phyloP scores from a whole-genome alignment of 169 alveolate genomes.

The Eimeria mitis region DNA sequence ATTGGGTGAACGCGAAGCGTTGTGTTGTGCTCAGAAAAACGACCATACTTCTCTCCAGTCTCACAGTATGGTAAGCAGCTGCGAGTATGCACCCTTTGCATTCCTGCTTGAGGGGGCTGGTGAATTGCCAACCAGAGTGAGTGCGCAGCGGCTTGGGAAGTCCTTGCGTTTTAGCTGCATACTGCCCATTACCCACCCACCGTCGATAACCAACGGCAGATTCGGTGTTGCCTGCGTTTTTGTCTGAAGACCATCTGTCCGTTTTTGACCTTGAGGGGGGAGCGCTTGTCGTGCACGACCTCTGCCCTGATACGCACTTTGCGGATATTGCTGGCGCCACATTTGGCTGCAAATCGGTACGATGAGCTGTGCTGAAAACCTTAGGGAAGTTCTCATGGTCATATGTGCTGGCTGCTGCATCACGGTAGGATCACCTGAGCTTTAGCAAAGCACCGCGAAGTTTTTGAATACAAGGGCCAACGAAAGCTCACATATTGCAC shows the following conservation, averaged over 20 bases:
- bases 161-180: not conserved
- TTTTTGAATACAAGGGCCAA: not conserved
- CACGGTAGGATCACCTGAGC: not conserved
- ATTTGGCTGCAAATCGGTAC: slow-evolving; percentile 51
- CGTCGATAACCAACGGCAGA: not conserved
- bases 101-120: not conserved
- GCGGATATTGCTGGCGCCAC: slow-evolving; percentile 23
- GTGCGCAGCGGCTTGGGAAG: not conserved
- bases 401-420: not conserved
- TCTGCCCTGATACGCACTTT: slow-evolving; percentile 15
- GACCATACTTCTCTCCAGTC: slow-evolving; percentile 52
- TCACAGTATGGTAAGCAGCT: slow-evolving; percentile 38
- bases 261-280: not conserved
- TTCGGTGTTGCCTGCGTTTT: not conserved
- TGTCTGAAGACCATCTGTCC: slow-evolving; percentile 7
- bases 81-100: not conserved
- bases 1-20: not conserved
- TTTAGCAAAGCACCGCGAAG: not conserved
- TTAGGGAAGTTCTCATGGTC: not conserved
- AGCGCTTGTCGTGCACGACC: not conserved
- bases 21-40: slow-evolving; percentile 35
- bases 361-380: not conserved
- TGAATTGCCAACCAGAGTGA: not conserved
- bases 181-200: not conserved
- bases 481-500: not conserved